Percentiles rank a stretch among this genome's conserved stretches.
These are phyloP conservation scores for Alternaria sp. DNA, from an alignment of 2,329 filamentous ascomycete species.

Conservation along the genomic window DNA sequence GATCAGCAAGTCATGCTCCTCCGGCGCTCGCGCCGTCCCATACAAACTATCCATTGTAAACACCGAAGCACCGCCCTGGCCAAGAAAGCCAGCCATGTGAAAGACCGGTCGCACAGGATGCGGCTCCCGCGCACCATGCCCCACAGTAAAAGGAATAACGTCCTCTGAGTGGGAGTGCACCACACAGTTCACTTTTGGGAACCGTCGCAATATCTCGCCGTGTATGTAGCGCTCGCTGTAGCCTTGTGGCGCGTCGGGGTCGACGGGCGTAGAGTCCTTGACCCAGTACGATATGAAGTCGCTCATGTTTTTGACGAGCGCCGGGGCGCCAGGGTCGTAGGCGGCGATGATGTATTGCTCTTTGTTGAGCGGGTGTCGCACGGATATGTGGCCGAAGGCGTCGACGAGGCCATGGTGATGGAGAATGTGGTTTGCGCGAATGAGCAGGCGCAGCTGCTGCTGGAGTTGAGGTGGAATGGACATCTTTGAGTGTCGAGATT, in stretches of 20 bases:
- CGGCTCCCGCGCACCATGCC: constrained; percentile 28
- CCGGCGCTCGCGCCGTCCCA: constrained; percentile 32
- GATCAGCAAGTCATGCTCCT: constrained; percentile 38
- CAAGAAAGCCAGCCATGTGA: constrained; percentile 56
- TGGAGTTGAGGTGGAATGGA: constrained; percentile 23
- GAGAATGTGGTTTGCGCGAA: constrained; percentile 58
- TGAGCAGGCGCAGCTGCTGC: constrained; percentile 32
- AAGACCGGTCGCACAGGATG: constrained; percentile 38
- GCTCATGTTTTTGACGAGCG: constrained; percentile 53
- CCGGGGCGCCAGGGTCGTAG: constrained; percentile 56
- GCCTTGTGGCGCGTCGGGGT: constrained; percentile 48
- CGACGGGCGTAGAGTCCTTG: constrained; percentile 53
- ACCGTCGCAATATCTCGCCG: constrained; percentile 50
- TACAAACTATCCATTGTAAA: constrained; percentile 29
- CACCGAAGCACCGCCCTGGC: constrained; percentile 20
- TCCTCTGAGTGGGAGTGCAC: constrained; percentile 53
- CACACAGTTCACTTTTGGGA: constrained; percentile 51
- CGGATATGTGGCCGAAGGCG: constrained; percentile 63
- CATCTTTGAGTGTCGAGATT: constrained; percentile 3
- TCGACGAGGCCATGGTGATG: constrained; percentile 62
- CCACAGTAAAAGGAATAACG: constrained; percentile 53
- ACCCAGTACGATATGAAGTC: constrained; percentile 61
- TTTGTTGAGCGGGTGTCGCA: constrained; percentile 58
- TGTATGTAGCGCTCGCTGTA: constrained; percentile 58
- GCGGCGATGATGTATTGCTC: constrained; percentile 60